Conservation (phyloP, 331 rosid species). For the Pyracantha coccinea region DNA sequence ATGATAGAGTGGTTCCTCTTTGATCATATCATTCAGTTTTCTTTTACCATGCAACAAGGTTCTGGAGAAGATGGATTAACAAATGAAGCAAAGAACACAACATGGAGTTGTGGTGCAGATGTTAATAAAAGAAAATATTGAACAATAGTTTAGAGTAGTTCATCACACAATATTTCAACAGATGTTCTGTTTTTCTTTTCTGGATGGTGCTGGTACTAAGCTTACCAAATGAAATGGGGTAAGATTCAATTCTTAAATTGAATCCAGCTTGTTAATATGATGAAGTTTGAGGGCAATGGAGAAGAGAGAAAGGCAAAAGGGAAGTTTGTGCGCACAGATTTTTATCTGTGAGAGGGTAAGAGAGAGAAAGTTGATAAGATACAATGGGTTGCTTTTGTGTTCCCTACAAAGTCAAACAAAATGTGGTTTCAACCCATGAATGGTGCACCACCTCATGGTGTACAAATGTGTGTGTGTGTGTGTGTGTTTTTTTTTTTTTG, state of each 20-base stretch:
- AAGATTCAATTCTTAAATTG: neutral
- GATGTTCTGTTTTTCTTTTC: constrained; percentile 9
- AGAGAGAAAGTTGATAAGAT: neutral
- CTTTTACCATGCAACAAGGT: constrained; percentile 16
- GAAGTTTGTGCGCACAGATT: neutral
- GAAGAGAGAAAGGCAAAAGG: neutral
- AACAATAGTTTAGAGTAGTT: constrained; percentile 12
- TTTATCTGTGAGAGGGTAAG: neutral
- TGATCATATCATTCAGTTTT: neutral
- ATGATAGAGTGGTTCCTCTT: neutral
- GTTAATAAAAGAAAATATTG: constrained; percentile 8
- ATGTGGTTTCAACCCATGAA: neutral
- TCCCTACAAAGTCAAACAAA: neutral
- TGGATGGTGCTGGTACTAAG: constrained; percentile 23
- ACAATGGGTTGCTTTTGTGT: neutral
- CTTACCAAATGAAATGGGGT: constrained; percentile 13
- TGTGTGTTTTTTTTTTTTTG: neutral
- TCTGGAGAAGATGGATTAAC: constrained; percentile 16
- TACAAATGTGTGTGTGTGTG: neutral
- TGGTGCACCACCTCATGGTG: neutral
- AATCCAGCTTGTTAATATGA: neutral
- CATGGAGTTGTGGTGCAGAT: constrained; percentile 17
- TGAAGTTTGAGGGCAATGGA: neutral
- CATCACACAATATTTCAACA: constrained; percentile 3
- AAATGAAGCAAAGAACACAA: constrained; percentile 22